phyloP scores from a whole-genome alignment of 192 early-diverging fungal species.

The Coemansia sp. region DNA sequence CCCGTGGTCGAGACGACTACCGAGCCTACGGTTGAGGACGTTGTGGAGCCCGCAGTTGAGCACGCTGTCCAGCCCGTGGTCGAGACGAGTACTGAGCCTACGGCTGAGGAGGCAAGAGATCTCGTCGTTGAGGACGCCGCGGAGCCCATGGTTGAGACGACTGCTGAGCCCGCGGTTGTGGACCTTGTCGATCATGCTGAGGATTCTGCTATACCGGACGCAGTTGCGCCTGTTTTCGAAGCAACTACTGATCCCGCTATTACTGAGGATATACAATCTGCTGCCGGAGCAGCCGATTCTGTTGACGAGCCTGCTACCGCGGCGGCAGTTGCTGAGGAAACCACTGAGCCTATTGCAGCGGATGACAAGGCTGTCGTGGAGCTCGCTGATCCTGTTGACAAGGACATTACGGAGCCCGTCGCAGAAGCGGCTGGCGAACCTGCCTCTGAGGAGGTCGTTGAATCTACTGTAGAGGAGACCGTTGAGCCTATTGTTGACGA shows the following conservation, averaged over 20 bases:
- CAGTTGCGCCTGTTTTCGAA: not conserved
- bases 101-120: too few relatives aligned
- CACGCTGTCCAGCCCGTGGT: not conserved
- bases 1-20: not conserved
- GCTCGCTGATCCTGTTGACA: not conserved
- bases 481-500: not conserved
- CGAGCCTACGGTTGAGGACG: not conserved
- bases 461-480: not conserved
- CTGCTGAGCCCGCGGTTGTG: not conserved
- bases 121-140: not conserved
- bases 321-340: not conserved
- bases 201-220: not conserved
- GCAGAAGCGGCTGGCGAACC: not conserved
- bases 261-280: not conserved
- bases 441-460: not conserved
- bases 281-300: not conserved
- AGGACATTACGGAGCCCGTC: too few relatives aligned
- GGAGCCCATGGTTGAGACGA: not conserved
- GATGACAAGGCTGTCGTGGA: not conserved
- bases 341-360: not conserved
- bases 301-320: not conserved
- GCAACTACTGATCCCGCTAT: not conserved
- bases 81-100: not conserved
- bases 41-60: not conserved
- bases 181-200: too few relatives aligned